Base-by-base conservation (phyloP, 2,329 filamentous ascomycete species). In the Neofusicoccum laricinum region DNA sequence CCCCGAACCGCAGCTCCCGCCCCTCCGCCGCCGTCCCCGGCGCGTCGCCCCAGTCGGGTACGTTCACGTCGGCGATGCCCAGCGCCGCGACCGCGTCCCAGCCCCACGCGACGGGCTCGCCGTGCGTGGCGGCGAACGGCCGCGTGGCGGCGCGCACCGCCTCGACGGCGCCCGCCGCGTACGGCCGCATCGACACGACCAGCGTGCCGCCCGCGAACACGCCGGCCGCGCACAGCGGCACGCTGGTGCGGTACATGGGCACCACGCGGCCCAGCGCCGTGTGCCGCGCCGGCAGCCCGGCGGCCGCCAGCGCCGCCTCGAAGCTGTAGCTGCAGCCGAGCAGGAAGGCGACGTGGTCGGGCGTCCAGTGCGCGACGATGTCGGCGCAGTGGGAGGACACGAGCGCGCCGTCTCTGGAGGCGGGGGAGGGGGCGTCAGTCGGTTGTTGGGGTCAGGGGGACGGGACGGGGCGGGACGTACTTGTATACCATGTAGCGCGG, bases 321-420 rank as follows among this genome's bases (percentile, higher is more conserved):
- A 90, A 90, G 68, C 81, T 86, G 77, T 84, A 89, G 0, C 82
- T 86, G 71, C 87, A 90, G 8, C 86, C 87, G 66, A 90, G 84
- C 49, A 89, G 72, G 69, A 88, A 90, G 0, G 80, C 87, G 25
- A 87, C 82, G 68, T 90, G 85, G 67, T 87, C 81, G 4, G 77
- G 71, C 0, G 80, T 82, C 87, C 87, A 90, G 45, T 85, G 73
- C 1, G 74, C 69, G 1, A 73, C 68, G 15, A 90, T 77, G 69
- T 86, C 79, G 1, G 69, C 57, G 36, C 75, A 74, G 15, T 77
- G 75, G 0, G 73, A 71, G 19, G 76, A 76, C 4, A 74, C 68
- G 2, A 61, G 63, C 11, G 25, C 11, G 55, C 63, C 55, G 32
- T 65, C 25, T 30, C 25, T 30, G 25, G 4, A 6, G 1, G 25